Conservation (phyloP, 805 yeast genomes). For the Candida glaebosa region DNA sequence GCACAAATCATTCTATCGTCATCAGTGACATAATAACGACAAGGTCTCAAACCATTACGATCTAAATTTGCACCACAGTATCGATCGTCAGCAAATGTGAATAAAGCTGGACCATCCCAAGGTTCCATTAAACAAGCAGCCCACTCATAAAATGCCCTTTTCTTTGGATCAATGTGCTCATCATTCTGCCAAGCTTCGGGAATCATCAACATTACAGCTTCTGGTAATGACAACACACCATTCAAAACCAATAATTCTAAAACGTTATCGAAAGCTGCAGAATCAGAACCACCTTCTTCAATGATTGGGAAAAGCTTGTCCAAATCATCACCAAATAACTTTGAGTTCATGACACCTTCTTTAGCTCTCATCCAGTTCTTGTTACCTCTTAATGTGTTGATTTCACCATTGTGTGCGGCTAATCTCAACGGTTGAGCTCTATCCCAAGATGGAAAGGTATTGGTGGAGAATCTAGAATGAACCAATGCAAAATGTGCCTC, state of each 20-base stretch:
- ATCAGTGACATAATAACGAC: conserved; percentile 92
- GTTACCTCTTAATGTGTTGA: conserved; percentile 94
- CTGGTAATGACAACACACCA: conserved; percentile 90
- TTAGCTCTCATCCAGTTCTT: conserved; percentile 99
- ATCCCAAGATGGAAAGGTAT: conserved; percentile 99
- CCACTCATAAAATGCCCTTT: conserved; percentile 97
- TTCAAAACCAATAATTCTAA: conserved; percentile 86
- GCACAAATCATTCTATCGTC: conserved; percentile 97
- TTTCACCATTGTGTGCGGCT: conserved; percentile 99
- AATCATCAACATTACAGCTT: conserved; percentile 93
- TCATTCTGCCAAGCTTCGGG: conserved; percentile 99
- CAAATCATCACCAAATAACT: conserved; percentile 84
- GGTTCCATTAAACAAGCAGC: conserved; percentile 99
- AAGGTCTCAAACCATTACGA: conserved; percentile 96
- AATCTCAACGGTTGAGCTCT: conserved; percentile 97
- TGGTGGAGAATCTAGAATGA: conserved; percentile 95
- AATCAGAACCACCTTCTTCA: conserved; percentile 98
- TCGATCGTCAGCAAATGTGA: conserved; percentile 95
- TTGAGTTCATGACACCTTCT: conserved; percentile 92
- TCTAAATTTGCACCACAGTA: conserved; percentile 98
- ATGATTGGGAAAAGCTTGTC: conserved; percentile 91
- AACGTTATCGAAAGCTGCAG: conserved; percentile 96
- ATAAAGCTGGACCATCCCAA: conserved; percentile 99
- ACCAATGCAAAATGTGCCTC: conserved; percentile 95
- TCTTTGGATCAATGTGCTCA: conserved; percentile 79